Evolutionary conservation across 2,329 filamentous ascomycete genomes (phyloP).

Genomic region (Coniochaeta sp.): DNA sequence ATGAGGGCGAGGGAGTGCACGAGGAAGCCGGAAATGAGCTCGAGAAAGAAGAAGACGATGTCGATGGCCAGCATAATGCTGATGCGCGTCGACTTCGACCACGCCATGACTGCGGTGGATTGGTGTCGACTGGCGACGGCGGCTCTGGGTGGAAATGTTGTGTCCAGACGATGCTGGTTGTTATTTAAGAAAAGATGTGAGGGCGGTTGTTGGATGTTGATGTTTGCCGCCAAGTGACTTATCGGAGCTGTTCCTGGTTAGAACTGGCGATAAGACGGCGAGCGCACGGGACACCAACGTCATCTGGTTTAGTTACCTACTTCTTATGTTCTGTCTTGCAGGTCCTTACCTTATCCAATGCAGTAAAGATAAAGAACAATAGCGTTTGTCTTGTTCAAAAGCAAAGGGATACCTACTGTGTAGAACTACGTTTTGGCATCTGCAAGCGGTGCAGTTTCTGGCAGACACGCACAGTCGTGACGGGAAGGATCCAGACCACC

Average conservation of each 20-base stretch:
- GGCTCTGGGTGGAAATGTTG: background rate
- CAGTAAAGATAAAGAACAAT: too few relatives aligned
- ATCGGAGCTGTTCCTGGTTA: background rate
- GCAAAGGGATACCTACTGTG: background rate
- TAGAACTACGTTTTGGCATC: background rate
- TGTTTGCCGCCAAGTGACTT: background rate
- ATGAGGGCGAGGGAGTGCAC: conserved; percentile 89
- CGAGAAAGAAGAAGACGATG: conserved; percentile 80
- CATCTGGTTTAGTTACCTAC: background rate
- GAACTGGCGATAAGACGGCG: background rate
- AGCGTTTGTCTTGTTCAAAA: too few relatives aligned
- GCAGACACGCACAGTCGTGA: too few relatives aligned
- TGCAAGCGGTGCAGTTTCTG: too few relatives aligned
- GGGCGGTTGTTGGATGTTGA: background rate
- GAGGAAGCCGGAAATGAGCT: conserved; percentile 77
- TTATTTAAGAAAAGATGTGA: background rate
- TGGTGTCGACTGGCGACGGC: background rate
- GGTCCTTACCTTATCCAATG: too few relatives aligned
- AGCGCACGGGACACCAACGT: background rate
- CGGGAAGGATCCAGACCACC: background rate
- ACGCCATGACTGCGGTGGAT: conserved; percentile 53
- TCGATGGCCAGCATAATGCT: conserved; percentile 90
- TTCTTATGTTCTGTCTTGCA: too few relatives aligned
- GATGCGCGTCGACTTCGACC: conserved; percentile 90
- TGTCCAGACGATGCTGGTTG: background rate